These are phyloP conservation scores for Tulasnella calospora DNA, from an alignment of 768 basidiomycete genomes.

Conservation along the genomic window DNA sequence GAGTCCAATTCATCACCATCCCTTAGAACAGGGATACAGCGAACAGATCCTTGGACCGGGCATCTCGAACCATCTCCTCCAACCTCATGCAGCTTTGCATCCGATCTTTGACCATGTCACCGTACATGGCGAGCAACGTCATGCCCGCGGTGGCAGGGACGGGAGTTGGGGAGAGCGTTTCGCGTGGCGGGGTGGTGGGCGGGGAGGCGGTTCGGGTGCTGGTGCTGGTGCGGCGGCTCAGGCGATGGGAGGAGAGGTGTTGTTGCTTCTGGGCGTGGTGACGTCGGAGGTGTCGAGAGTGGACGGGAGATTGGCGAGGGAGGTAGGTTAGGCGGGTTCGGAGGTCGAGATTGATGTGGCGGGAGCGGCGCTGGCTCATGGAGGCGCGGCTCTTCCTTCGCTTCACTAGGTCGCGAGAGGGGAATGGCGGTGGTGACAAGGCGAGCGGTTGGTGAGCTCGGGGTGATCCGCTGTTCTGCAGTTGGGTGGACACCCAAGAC, in stretches of 20 bases:
- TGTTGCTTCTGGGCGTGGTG: neutral
- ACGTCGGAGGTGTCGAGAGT: neutral
- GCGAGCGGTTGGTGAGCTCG: neutral
- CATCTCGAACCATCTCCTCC: constrained; percentile 18
- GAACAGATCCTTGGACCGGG: neutral
- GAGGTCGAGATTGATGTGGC: constrained; percentile 9
- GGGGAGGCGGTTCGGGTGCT: neutral
- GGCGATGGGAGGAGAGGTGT: neutral
- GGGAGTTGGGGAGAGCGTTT: neutral
- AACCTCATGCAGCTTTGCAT: constrained; percentile 22
- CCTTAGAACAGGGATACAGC: neutral
- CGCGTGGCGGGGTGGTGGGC: neutral
- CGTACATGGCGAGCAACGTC: constrained; percentile 18
- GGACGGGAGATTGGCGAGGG: neutral
- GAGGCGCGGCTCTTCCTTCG: neutral
- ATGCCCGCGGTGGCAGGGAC: neutral
- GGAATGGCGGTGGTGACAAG: neutral
- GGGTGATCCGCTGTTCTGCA: neutral
- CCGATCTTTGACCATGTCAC: constrained; percentile 12
- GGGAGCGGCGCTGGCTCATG: neutral
- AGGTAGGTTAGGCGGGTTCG: neutral
- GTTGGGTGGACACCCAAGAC: constrained; percentile 8
- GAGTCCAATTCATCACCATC: neutral
- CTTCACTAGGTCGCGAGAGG: neutral
- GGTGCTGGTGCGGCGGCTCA: neutral